Percentiles rank a stretch among this genome's conserved stretches.
Evolutionary conservation across 2,329 filamentous ascomycete genomes (phyloP).

Genomic region (Dactylellina cionopaga): DNA sequence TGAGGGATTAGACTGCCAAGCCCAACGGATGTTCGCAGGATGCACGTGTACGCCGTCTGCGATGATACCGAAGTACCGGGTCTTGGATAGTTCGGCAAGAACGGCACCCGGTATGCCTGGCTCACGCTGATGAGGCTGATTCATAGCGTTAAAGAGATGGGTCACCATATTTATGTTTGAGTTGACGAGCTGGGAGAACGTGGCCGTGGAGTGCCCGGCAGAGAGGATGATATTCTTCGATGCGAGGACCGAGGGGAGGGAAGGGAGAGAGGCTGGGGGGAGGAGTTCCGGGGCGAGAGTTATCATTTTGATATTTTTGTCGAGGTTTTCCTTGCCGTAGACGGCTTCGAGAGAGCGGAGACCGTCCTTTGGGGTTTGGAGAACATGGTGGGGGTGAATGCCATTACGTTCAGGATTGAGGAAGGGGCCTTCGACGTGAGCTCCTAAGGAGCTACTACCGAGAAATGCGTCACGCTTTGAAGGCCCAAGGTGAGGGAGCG

Average conservation of each 20-base stretch:
- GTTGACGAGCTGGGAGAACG: constrained; percentile 76
- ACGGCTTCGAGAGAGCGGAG: constrained; percentile 74
- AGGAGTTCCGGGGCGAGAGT: constrained; percentile 86
- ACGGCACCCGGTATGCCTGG: constrained; percentile 89
- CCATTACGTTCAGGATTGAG: constrained; percentile 84
- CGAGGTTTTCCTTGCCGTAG: constrained; percentile 78
- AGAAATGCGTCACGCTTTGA: constrained; percentile 71
- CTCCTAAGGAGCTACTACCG: constrained; percentile 86
- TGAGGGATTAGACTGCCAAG: constrained; percentile 83
- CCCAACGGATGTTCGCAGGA: constrained; percentile 86
- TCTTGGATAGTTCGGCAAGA: constrained; percentile 68
- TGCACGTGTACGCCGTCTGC: constrained; percentile 91
- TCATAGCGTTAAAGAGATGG: constrained; percentile 94
- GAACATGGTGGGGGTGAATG: constrained; percentile 79
- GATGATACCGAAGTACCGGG: constrained; percentile 88
- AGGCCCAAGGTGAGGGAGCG: constrained; percentile 80
- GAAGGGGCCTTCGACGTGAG: constrained; percentile 92
- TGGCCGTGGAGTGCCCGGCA: constrained; percentile 87
- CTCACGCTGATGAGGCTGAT: constrained; percentile 87
- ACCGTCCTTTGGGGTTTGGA: constrained; percentile 70
- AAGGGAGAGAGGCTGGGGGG: constrained; percentile 69
- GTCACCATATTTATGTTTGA: constrained; percentile 88
- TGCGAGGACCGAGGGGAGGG: constrained; percentile 74
- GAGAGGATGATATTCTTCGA: constrained; percentile 74
- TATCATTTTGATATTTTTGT: constrained; percentile 75